These are phyloP conservation scores for Aspergillus melleus DNA, from an alignment of 2,329 filamentous ascomycete species.

Conservation along the genomic window DNA sequence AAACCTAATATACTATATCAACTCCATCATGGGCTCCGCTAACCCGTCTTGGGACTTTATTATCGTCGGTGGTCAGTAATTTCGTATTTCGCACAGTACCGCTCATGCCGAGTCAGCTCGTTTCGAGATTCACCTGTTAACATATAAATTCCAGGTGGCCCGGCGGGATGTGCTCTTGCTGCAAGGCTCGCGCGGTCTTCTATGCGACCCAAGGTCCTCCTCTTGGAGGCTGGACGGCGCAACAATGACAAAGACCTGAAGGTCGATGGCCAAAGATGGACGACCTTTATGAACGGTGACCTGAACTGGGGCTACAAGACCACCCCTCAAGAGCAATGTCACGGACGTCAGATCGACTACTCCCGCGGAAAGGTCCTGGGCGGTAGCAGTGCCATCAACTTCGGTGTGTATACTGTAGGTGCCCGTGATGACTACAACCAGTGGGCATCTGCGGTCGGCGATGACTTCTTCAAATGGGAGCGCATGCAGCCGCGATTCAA, in stretches of 20 bases:
- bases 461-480: conserved; percentile 58
- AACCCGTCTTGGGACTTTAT: conserved; percentile 16
- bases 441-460: conserved; percentile 58
- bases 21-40: conserved; percentile 4
- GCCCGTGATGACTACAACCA: conserved; percentile 62
- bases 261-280: conserved; percentile 57
- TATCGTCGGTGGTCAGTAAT: conserved; percentile 19
- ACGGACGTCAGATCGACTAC: conserved; percentile 49
- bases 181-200: conserved; percentile 51
- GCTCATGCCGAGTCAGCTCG: background rate
- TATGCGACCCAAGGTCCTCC: conserved; percentile 54
- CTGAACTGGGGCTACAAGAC: conserved; percentile 58
- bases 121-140: background rate
- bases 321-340: conserved; percentile 46
- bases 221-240: conserved; percentile 60
- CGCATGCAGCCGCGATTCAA: conserved; percentile 53
- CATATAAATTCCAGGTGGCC: conserved; percentile 49
- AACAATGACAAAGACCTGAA: conserved; percentile 52
- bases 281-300: conserved; percentile 50
- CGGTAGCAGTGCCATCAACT: conserved; percentile 57
- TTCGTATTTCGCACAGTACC: no score
- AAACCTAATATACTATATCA: background rate
- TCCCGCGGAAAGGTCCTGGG: conserved; percentile 54
- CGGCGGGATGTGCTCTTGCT: conserved; percentile 60
- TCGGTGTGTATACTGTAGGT: conserved; percentile 56